Conservation (phyloP, 1,284 basidiomycete species). For the Gymnopus androsaceus region DNA sequence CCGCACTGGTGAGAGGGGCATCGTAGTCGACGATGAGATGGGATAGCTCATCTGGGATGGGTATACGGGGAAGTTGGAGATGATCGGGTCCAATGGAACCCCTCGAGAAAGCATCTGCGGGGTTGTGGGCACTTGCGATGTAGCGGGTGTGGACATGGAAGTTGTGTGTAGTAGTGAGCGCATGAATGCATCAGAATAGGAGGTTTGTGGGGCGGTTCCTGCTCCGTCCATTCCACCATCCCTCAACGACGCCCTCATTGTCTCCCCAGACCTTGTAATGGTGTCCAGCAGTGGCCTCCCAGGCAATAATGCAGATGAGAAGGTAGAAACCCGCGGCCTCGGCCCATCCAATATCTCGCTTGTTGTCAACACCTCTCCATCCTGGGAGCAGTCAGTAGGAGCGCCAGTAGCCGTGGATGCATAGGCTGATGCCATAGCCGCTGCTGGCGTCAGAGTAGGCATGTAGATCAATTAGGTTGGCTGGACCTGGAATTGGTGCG, state of each 20-base stretch:
- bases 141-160: constrained; percentile 23
- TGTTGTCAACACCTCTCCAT: constrained; percentile 30
- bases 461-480: constrained; percentile 24
- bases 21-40: constrained; percentile 34
- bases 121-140: constrained; percentile 34
- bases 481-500: constrained; percentile 30
- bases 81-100: constrained; percentile 29
- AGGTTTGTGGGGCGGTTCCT: constrained; percentile 28
- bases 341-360: constrained; percentile 36
- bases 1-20: constrained; percentile 14
- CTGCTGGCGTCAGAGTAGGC: constrained; percentile 49
- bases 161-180: neutral
- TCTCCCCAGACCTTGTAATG: constrained; percentile 35
- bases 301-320: constrained; percentile 29
- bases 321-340: constrained; percentile 39
- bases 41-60: constrained; percentile 27
- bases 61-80: constrained; percentile 35
- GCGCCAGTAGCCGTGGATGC: constrained; percentile 34
- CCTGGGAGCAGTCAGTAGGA: constrained; percentile 37
- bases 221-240: constrained; percentile 38
- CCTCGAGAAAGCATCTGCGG: constrained; percentile 41
- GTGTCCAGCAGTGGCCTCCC: too few relatives aligned
- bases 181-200: constrained; percentile 27
- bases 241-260: constrained; percentile 41
- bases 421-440: constrained; percentile 37